Evolutionary conservation across 495 filamentous ascomycete species (phyloP), one percentile per base, ranked within the genome.

Genomic region (Trichoderma parareesei): DNA sequence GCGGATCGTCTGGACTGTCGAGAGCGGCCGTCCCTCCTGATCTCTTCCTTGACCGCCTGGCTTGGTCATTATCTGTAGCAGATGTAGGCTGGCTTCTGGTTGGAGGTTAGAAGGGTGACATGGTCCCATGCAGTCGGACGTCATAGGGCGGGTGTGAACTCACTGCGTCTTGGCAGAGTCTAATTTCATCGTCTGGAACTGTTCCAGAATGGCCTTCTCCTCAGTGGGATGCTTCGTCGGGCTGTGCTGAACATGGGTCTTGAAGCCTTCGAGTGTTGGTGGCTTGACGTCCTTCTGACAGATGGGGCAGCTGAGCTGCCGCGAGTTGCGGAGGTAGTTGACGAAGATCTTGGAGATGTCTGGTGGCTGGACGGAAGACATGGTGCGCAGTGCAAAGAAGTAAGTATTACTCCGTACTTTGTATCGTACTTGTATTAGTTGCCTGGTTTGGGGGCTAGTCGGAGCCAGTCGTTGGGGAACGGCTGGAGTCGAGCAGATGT

Each of bases 391-490:
- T 2, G 27, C 0, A 2, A 2, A 27, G 27, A 27, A 1, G 27
- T 27, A 27, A 1, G 27, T 27, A 27, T 2, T 27, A 27, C 27
- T 27, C 27, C 27, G 27, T 27, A 27, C 2, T 27, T 2, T 27
- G 27, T 27, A 27, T 27, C 27, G 27, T 27, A 2, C 27, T 27
- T 27, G 27, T 27, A 27, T 1, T 0, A 27, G 27, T 27, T 27
- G 27, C 27, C 0, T 0, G 2, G 3, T 1, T 41, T 41, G 40
- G 40, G 38, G 81, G 78, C 80, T 92, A 88, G 65, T 93, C 88
- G 70, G 92, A 1, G 27, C 27, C 27, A 27, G n/a, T n/a, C n/a
- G n/a, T n/a, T n/a, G n/a, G n/a, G n/a, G n/a, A n/a, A n/a, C n/a
- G n/a, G n/a, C n/a, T n/a, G n/a, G n/a, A n/a, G n/a, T n/a, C n/a